Conservation (phyloP, 2,329 filamentous ascomycete genomes). For the Neoarthrinium moseri region DNA sequence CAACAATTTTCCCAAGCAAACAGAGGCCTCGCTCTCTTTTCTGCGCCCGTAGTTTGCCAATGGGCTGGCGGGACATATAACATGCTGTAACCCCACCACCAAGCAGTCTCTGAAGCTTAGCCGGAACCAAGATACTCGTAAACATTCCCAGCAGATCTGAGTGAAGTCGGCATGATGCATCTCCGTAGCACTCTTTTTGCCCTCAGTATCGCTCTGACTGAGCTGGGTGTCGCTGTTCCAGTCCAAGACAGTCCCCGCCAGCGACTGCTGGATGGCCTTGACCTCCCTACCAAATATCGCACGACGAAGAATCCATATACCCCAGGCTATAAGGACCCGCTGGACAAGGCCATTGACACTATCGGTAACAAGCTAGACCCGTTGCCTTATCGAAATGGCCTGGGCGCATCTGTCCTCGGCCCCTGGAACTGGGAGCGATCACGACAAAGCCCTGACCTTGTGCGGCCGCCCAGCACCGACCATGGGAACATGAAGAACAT, state of each 20-base stretch:
- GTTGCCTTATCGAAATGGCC: conserved; percentile 61
- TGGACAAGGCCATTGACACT: conserved; percentile 62
- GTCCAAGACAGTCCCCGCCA: conserved; percentile 53
- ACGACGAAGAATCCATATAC: conserved; percentile 52
- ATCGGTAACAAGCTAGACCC: conserved; percentile 61
- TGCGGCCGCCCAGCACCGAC: conserved; percentile 72
- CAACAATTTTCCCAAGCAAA: background rate
- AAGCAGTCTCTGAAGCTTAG: too few relatives aligned
- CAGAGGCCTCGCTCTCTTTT: too few relatives aligned
- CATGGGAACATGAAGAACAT: conserved; percentile 69
- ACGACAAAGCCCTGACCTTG: conserved; percentile 67
- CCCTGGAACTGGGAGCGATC: conserved; percentile 69
- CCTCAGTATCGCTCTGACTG: conserved; percentile 22
- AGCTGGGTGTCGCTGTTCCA: conserved; percentile 23
- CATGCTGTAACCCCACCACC: too few relatives aligned
- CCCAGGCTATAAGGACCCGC: conserved; percentile 58
- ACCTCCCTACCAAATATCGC: conserved; percentile 41
- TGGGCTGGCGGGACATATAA: too few relatives aligned
- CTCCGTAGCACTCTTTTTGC: conserved; percentile 18
- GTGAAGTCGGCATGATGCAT: conserved; percentile 25
- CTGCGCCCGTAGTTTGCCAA: too few relatives aligned
- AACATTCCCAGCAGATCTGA: too few relatives aligned
- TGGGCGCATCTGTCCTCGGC: conserved; percentile 65
- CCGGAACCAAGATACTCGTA: too few relatives aligned
- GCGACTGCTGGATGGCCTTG: conserved; percentile 49